Evolutionary conservation across 169 alveolate genomes (phyloP), one percentile per base, ranked within the genome.

Genomic region (Plasmodium gaboni): DNA sequence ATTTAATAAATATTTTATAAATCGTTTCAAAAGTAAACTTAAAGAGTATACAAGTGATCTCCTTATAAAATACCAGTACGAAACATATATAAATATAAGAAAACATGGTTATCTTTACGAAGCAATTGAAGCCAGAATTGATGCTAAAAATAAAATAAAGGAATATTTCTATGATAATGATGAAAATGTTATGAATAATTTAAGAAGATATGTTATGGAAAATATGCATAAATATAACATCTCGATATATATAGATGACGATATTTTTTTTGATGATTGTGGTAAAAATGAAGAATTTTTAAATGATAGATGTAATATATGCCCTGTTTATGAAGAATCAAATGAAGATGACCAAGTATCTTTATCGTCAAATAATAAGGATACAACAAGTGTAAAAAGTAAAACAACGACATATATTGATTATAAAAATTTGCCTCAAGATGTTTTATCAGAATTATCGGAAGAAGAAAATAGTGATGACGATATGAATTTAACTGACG

Each of bases 51-150:
- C 85, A 13, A 72, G 57, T 15, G 85, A 72, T 24, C 12, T 2
- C 0, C 19, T 72, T 13, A 13, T 72, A 53, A 72, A 72, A 17
- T 50, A 13, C 12, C 10, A 10, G 24, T 19, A 7, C 2, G 5
- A 22, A 48, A 26, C 51, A 1, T 72, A 10, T 3, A 51, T 12
- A n/a, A 50, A 9, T 24, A 24, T 50, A 26, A 13, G 26, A 59
- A 72, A 24, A 24, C 50, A 6, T 1, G 69, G 85, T 12, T 72
- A 72, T 24, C 5, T 17, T 9, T 22, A 72, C 1, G 32, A 51
- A 22, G 44, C 64, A 17, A 51, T 72, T 6, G 22, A 51, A 59
- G 67, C 85, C 9, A 72, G 85, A 51, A 13, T 28, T 8, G 7
- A 9, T 12, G 64, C 85, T 59, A 12, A 72, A 71, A 51, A 53